Evolutionary conservation across 129 eudicot genomes (phyloP).

Genomic region (Helianthus annuus): DNA sequence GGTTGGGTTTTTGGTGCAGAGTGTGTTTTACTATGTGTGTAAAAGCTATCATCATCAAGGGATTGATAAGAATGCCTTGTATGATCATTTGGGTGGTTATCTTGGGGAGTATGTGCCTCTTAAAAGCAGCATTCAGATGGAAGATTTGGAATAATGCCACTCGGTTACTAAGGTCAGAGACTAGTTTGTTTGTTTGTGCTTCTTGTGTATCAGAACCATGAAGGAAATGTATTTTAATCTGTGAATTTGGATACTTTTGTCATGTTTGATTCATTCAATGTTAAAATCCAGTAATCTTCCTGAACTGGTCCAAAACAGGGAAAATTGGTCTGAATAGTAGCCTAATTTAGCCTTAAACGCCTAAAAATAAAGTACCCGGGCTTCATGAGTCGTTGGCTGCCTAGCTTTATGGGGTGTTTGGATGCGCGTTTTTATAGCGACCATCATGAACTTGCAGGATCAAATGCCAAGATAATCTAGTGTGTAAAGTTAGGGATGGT

Average conservation of each 20-base stretch:
- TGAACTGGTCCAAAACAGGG: no score
- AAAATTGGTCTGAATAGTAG: no score
- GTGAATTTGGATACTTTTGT: conserved; percentile 28
- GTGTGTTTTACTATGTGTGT: conserved; percentile 92
- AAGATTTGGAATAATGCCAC: conserved; percentile 53
- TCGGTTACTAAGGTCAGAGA: conserved; percentile 15
- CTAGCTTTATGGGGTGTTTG: background rate
- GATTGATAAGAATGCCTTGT: conserved; percentile 74
- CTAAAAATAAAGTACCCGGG: no score
- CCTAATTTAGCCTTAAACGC: no score
- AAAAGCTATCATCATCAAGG: conserved; percentile 85
- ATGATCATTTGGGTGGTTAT: conserved; percentile 89
- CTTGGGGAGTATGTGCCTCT: conserved; percentile 96
- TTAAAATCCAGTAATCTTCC: background rate
- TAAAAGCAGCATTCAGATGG: conserved; percentile 96
- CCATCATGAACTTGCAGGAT: background rate
- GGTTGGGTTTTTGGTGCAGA: conserved; percentile 81
- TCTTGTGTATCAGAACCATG: conserved; percentile 24
- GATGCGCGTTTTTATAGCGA: background rate
- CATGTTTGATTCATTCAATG: background rate
- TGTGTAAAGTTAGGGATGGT: conserved; percentile 6
- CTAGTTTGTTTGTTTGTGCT: conserved; percentile 25
- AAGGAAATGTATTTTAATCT: conserved; percentile 10
- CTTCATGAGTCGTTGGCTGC: no score
- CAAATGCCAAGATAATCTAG: background rate